Evolutionary conservation across 441 rosid species (phyloP).

Genomic region (Breynia disticha): DNA sequence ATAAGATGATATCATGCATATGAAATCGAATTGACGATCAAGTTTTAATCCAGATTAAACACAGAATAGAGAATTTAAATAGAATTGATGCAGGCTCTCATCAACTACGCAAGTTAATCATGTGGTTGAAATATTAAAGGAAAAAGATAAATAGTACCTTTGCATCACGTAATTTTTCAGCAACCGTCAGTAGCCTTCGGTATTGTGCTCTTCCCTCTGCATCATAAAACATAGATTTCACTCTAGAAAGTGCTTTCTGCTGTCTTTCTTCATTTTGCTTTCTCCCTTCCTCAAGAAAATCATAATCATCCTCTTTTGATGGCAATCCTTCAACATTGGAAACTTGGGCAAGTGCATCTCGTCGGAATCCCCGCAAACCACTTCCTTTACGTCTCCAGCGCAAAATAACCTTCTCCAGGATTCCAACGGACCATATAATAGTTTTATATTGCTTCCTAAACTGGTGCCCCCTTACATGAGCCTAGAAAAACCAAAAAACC

Average conservation of each 20-base stretch:
- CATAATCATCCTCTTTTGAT: slow-evolving; percentile 58
- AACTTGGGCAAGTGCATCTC: slow-evolving; percentile 38
- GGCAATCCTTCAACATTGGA: slow-evolving; percentile 22
- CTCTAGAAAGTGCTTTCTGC: slow-evolving; percentile 76
- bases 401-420: slow-evolving; percentile 81
- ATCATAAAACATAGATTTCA: slow-evolving; percentile 84
- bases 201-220: slow-evolving; percentile 89
- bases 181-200: slow-evolving; percentile 69
- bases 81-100: not conserved
- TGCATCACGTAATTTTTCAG: slow-evolving; percentile 50
- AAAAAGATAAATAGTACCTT: slow-evolving; percentile 33
- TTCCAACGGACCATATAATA: slow-evolving; percentile 83
- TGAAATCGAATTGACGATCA: too few species aligned
- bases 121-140: not conserved
- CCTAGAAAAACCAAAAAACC: slow-evolving; percentile 29
- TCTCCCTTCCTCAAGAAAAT: slow-evolving; percentile 77
- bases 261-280: slow-evolving; percentile 82
- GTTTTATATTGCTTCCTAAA: slow-evolving; percentile 69
- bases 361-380: slow-evolving; percentile 75
- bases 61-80: too few species aligned
- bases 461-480: slow-evolving; percentile 95
- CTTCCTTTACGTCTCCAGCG: slow-evolving; percentile 97
- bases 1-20: too few species aligned
- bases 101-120: not conserved
- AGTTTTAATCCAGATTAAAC: too few species aligned